Conservation (phyloP, 2,329 filamentous ascomycete species). For the Orbilia quercus region DNA sequence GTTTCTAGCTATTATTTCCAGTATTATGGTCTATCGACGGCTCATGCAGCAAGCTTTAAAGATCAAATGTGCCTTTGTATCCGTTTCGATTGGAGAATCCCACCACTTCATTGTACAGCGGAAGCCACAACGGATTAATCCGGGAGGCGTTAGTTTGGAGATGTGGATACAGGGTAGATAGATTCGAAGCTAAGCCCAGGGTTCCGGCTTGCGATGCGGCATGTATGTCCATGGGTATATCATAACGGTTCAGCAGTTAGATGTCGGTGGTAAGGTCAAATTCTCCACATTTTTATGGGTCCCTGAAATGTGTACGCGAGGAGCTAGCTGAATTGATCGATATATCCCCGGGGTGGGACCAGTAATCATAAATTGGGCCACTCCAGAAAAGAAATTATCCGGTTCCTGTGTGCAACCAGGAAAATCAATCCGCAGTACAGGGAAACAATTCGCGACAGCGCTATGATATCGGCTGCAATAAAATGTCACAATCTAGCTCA, state of each 20-base stretch:
- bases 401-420: too few species aligned
- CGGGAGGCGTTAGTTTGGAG: slow-evolving; percentile 12
- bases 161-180: slow-evolving; percentile 20
- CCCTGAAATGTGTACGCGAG: not conserved
- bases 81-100: too few species aligned
- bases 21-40: too few species aligned
- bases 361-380: not conserved
- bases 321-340: slow-evolving; percentile 24
- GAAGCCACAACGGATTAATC: slow-evolving; percentile 9
- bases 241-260: not conserved
- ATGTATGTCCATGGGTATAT: slow-evolving; percentile 30
- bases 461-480: slow-evolving; percentile 1
- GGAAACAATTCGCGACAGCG: slow-evolving; percentile 21
- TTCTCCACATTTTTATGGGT: not conserved
- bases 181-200: not conserved
- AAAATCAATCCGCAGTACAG: too few species aligned
- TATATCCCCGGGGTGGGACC: not conserved
- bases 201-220: slow-evolving; percentile 49
- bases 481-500: not conserved
- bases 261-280: not conserved
- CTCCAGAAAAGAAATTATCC: slow-evolving; percentile 12
- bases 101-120: too few species aligned
- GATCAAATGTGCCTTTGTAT: too few species aligned
- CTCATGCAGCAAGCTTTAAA: too few species aligned
- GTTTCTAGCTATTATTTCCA: not conserved